These are phyloP conservation scores for Epichloe elymi DNA, from an alignment of 2,329 filamentous ascomycete species.

Conservation along the genomic window DNA sequence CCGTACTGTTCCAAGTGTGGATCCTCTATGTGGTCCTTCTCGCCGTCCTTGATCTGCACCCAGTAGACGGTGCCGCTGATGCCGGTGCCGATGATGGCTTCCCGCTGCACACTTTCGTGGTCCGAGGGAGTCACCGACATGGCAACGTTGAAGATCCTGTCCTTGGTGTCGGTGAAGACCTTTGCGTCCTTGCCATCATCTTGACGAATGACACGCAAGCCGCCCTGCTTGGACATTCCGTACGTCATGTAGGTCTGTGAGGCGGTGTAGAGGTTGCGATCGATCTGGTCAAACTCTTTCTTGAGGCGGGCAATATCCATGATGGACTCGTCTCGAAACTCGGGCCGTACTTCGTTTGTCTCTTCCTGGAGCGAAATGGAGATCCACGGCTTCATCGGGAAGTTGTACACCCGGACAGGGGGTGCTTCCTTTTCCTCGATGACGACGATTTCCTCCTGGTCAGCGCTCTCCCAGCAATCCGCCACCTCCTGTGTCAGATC, in stretches of 20 bases:
- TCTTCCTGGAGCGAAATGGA: slow-evolving; percentile 62
- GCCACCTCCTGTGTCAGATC: slow-evolving; percentile 49
- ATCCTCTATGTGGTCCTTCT: slow-evolving; percentile 68
- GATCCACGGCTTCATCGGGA: slow-evolving; percentile 93
- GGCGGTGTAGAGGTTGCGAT: slow-evolving; percentile 82
- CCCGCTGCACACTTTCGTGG: slow-evolving; percentile 44
- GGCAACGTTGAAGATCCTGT: slow-evolving; percentile 89
- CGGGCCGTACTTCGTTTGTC: slow-evolving; percentile 40
- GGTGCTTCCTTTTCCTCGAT: slow-evolving; percentile 53
- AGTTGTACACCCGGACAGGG: slow-evolving; percentile 78
- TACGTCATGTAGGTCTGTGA: slow-evolving; percentile 89
- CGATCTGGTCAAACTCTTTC: slow-evolving; percentile 96
- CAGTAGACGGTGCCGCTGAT: slow-evolving; percentile 97
- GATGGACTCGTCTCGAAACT: slow-evolving; percentile 65
- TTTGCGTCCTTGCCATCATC: slow-evolving; percentile 86
- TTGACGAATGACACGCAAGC: slow-evolving; percentile 85
- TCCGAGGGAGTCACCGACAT: slow-evolving; percentile 57
- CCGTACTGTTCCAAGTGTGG: slow-evolving; percentile 71
- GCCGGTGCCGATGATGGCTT: slow-evolving; percentile 82
- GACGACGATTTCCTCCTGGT: slow-evolving; percentile 52
- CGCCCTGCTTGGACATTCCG: slow-evolving; percentile 83
- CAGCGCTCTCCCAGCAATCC: slow-evolving; percentile 88
- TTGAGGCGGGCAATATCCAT: slow-evolving; percentile 90
- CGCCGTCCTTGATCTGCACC: slow-evolving; percentile 63
- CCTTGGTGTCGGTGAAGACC: slow-evolving; percentile 79